Evolutionary conservation across 768 basidiomycete species (phyloP).

Genomic region (Tremella fuciformis): DNA sequence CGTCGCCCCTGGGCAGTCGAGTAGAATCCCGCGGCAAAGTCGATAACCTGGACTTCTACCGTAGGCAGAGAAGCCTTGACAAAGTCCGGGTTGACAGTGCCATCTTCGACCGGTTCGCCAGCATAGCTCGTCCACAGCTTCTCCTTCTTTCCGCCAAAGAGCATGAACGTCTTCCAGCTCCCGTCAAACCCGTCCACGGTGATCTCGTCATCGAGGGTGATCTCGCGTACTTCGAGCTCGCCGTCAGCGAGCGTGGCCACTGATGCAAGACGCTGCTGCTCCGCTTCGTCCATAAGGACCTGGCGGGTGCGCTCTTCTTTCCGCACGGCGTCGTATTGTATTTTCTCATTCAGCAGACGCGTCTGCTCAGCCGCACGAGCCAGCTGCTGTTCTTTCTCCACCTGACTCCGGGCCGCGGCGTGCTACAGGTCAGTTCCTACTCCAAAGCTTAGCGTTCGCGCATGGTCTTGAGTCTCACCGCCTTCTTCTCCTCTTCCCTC

Average conservation of each 20-base stretch:
- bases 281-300: slow-evolving; percentile 25
- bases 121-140: slow-evolving; percentile 42
- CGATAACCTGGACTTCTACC: slow-evolving; percentile 40
- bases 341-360: slow-evolving; percentile 32
- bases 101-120: slow-evolving; percentile 37
- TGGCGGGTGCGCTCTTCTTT: slow-evolving; percentile 27
- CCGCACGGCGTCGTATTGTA: slow-evolving; percentile 33
- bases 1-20: slow-evolving; percentile 37
- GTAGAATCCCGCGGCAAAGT: slow-evolving; percentile 43
- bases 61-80: slow-evolving; percentile 28
- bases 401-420: slow-evolving; percentile 25
- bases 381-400: slow-evolving; percentile 20
- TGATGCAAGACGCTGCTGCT: slow-evolving; percentile 22
- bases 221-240: slow-evolving; percentile 31
- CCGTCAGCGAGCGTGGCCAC: slow-evolving; percentile 34
- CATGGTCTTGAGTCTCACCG: slow-evolving; percentile 27
- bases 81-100: slow-evolving; percentile 13
- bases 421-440: slow-evolving; percentile 17
- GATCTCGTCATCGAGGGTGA: slow-evolving; percentile 33
- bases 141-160: slow-evolving; percentile 40
- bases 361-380: slow-evolving; percentile 33
- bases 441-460: background rate
- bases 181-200: slow-evolving; percentile 34
- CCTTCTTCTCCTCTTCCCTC: slow-evolving; percentile 41
- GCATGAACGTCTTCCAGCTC: slow-evolving; percentile 26